Percentiles rank a stretch among this genome's conserved stretches.
Conservation (phyloP, 2,329 filamentous ascomycete genomes). For the Fusarium aywerte region DNA sequence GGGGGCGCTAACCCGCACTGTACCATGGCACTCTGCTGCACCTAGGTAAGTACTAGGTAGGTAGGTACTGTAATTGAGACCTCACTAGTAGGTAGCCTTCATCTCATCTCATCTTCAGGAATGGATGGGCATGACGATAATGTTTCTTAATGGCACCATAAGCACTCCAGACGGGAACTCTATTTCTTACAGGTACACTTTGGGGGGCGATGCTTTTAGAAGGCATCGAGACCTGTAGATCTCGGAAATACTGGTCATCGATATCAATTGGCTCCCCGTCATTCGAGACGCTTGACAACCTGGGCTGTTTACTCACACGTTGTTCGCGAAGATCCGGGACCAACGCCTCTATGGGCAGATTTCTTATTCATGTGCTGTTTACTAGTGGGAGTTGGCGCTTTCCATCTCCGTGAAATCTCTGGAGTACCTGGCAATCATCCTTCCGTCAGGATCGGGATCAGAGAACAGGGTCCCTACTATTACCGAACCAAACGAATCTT, state of each 20-base stretch:
- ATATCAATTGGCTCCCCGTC: slow-evolving; percentile 17
- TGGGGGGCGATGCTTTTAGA: slow-evolving; percentile 4
- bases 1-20: slow-evolving; percentile 8
- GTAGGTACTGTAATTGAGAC: no score
- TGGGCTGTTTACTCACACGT: slow-evolving; percentile 40
- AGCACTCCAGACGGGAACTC: slow-evolving; percentile 2
- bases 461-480: slow-evolving; percentile 15
- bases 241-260: slow-evolving; percentile 17
- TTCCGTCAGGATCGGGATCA: slow-evolving; percentile 16
- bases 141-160: slow-evolving; percentile 29
- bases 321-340: slow-evolving; percentile 43
- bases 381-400: slow-evolving; percentile 31
- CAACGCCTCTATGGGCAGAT: slow-evolving; percentile 46
- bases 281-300: slow-evolving; percentile 25
- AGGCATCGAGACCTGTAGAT: slow-evolving; percentile 28
- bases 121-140: background rate
- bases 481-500: slow-evolving; percentile 18
- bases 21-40: background rate
- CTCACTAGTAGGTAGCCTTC: no score
- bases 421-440: slow-evolving; percentile 29
- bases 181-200: slow-evolving; percentile 5
- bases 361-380: slow-evolving; percentile 41
- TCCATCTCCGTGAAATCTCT: slow-evolving; percentile 38
- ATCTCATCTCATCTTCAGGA: background rate
- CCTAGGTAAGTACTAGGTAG: background rate